A percentile compares a stretch with the other conserved stretches of the same genome.
phyloP scores from a whole-genome alignment of 208 protist species.

The Perkinsela sp. region DNA sequence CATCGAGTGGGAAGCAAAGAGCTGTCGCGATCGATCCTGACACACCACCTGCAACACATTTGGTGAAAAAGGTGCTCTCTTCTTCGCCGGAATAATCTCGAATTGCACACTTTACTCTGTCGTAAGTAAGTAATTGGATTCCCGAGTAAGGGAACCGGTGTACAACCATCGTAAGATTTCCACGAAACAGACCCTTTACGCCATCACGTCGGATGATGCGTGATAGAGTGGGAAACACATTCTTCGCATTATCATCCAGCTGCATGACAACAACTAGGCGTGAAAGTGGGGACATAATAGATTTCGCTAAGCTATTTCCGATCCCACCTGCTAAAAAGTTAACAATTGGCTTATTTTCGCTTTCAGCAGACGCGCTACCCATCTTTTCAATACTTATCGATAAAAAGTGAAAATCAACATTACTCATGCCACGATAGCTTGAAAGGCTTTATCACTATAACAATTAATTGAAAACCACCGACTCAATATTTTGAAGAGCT shows the following conservation, averaged over 20 bases:
- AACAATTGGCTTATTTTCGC: constrained; percentile 32
- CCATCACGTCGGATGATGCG: constrained; percentile 14
- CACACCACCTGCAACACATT: constrained; percentile 46
- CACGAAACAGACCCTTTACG: constrained; percentile 45
- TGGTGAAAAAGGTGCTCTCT: constrained; percentile 24
- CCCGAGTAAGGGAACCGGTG: constrained; percentile 56
- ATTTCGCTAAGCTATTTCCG: constrained; percentile 37
- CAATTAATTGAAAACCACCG: no score
- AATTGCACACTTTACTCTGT: constrained; percentile 31
- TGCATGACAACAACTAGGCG: constrained; percentile 53
- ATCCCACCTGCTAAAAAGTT: constrained; percentile 36
- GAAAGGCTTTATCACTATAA: no score
- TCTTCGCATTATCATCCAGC: constrained; percentile 10
- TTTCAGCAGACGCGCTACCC: no score
- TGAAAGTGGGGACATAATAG: constrained; percentile 39
- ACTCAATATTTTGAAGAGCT: no score
- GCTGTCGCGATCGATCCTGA: constrained; percentile 36
- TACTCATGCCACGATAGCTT: no score
- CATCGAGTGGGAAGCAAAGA: constrained; percentile 46
- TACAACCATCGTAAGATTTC: constrained; percentile 56
- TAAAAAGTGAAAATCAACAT: no score
- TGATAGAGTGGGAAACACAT: constrained; percentile 16
- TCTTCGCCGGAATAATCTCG: constrained; percentile 12
- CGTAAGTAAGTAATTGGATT: constrained; percentile 50
- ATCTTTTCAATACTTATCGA: no score